Percentiles rank a stretch among this genome's conserved stretches.
Conservation (phyloP, 139 green algal species). For the Volvox africanus region DNA sequence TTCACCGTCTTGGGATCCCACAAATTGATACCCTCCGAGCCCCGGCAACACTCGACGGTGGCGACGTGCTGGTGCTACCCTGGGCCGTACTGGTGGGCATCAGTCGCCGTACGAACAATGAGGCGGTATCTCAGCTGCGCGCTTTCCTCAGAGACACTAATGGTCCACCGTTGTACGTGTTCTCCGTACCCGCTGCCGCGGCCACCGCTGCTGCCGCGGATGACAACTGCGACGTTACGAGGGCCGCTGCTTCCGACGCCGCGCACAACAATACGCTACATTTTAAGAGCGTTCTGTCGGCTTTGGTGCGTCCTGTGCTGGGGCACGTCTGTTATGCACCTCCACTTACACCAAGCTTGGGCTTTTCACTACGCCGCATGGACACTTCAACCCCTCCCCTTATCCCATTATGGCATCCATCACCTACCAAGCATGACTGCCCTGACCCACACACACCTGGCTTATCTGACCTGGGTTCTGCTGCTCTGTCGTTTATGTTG, state of each 20-base stretch:
- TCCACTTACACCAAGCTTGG: too few relatives aligned
- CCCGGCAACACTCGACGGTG: slow-evolving; percentile 39
- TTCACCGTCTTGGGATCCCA: not conserved
- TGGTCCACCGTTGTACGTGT: slow-evolving; percentile 20
- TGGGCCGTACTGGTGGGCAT: slow-evolving; percentile 42
- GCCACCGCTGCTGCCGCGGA: not conserved
- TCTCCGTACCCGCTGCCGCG: not conserved
- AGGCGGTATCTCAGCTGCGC: slow-evolving; percentile 40
- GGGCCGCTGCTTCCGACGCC: not conserved
- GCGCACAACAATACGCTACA: slow-evolving; percentile 39
- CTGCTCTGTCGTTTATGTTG: too few relatives aligned
- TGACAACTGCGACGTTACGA: not conserved
- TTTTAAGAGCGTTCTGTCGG: slow-evolving; percentile 52
- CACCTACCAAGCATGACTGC: too few relatives aligned
- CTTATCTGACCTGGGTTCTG: too few relatives aligned
- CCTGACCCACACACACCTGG: too few relatives aligned
- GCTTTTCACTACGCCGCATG: too few relatives aligned
- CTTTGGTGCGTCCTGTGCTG: not conserved
- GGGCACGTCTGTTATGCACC: too few relatives aligned
- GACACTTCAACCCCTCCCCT: too few relatives aligned
- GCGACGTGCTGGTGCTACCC: slow-evolving; percentile 39
- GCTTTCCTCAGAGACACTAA: not conserved
- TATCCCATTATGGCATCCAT: too few relatives aligned
- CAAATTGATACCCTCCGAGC: not conserved
- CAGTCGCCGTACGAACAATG: slow-evolving; percentile 42